Evolutionary conservation across 2,329 filamentous ascomycete species (phyloP).

Genomic region (Trichoderma sp.): DNA sequence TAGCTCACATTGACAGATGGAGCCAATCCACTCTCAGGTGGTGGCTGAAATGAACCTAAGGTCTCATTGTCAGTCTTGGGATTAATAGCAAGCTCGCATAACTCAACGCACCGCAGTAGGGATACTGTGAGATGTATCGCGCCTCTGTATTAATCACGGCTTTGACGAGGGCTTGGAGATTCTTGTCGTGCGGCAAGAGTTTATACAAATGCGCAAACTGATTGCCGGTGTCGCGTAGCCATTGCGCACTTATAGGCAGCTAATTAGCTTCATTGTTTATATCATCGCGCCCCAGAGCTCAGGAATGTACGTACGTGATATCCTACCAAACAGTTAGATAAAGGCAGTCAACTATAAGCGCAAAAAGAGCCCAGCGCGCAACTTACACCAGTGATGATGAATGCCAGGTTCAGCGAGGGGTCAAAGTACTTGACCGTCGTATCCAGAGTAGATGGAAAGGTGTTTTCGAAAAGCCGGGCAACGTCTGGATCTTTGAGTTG

Average conservation of each 20-base stretch:
- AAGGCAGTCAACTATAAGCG: conserved; percentile 43
- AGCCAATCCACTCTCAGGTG: conserved; percentile 63
- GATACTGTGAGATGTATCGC: conserved; percentile 66
- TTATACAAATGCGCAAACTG: conserved; percentile 70
- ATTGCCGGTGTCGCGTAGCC: conserved; percentile 81
- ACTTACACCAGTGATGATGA: conserved; percentile 82
- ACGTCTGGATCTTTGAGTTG: conserved; percentile 60
- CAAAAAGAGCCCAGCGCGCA: conserved; percentile 53
- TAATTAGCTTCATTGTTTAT: not conserved
- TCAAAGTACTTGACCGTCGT: conserved; percentile 79
- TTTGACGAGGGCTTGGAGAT: conserved; percentile 67
- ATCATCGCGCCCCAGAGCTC: not conserved
- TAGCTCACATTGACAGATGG: conserved; percentile 31
- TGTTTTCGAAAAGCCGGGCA: conserved; percentile 79
- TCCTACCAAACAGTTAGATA: conserved; percentile 26
- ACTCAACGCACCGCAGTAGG: conserved; percentile 62
- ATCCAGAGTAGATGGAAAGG: conserved; percentile 80
- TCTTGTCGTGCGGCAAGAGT: conserved; percentile 57
- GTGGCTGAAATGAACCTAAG: conserved; percentile 81
- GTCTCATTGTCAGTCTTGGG: not conserved
- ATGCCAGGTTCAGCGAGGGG: conserved; percentile 65
- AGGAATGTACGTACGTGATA: conserved; percentile 30
- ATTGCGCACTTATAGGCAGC: conserved; percentile 44
- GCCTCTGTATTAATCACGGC: conserved; percentile 73
- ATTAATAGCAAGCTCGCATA: not conserved